Evolutionary conservation across 2,329 filamentous ascomycete species (phyloP).

Genomic region (Colletotrichum navitas): DNA sequence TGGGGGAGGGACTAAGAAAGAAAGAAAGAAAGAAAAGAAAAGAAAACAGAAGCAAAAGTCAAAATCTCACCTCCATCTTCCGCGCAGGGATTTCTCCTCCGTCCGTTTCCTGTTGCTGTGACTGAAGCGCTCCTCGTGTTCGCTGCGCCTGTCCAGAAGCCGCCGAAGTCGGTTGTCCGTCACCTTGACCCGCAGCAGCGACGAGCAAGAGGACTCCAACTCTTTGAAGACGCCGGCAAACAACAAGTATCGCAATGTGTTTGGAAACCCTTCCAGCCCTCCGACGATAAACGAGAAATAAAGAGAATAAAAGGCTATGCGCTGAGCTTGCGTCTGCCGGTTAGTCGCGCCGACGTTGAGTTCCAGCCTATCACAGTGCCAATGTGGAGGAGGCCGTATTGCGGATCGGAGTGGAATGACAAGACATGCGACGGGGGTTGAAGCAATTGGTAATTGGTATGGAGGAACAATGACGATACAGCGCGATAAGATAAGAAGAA

Average conservation of each 20-base stretch:
- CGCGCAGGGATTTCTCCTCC: neutral
- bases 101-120: neutral
- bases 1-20: no score
- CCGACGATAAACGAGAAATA: neutral
- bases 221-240: neutral
- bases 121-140: neutral
- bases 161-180: neutral
- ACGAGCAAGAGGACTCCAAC: conserved; percentile 1
- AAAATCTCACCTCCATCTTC: conserved; percentile 38
- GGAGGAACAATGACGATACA: conserved; percentile 25
- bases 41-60: conserved; percentile 12
- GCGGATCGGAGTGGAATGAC: conserved; percentile 29
- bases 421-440: conserved; percentile 20
- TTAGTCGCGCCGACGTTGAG: neutral
- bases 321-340: neutral
- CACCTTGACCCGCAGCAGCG: conserved; percentile 4
- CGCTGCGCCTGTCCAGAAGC: conserved; percentile 10
- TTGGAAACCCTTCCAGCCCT: neutral
- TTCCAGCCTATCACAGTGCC: conserved; percentile 30
- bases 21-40: neutral
- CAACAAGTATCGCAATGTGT: neutral
- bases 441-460: conserved; percentile 36
- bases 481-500: conserved; percentile 36
- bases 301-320: neutral
- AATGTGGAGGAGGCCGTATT: conserved; percentile 21